These are phyloP conservation scores for Malus hybrid DNA, from an alignment of 331 rosid species.

Conservation along the genomic window DNA sequence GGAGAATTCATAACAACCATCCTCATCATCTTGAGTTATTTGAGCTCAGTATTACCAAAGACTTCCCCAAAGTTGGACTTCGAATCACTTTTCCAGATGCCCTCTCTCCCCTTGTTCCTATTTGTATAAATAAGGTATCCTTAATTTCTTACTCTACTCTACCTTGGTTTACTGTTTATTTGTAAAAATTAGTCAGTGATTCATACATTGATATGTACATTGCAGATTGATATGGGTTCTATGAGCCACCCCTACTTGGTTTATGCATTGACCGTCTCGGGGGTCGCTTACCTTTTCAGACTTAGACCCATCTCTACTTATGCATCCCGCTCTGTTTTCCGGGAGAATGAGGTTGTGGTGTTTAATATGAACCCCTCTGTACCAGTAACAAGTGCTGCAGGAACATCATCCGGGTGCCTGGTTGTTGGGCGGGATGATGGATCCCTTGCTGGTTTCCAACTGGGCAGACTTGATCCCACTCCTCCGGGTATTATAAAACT, in stretches of 20 bases:
- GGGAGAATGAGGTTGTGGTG: constrained; percentile 43
- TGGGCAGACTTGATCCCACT: constrained; percentile 52
- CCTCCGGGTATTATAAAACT: constrained; percentile 49
- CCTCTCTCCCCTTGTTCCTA: constrained; percentile 56
- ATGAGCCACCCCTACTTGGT: constrained; percentile 58
- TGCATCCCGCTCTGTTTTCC: constrained; percentile 37
- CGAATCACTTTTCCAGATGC: constrained; percentile 57
- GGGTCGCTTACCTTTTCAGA: constrained; percentile 60
- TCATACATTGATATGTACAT: not conserved
- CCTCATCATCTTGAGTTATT: constrained; percentile 63
- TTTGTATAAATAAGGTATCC: constrained; percentile 56
- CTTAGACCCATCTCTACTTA: constrained; percentile 46
- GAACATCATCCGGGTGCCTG: constrained; percentile 46
- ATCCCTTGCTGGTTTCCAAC: constrained; percentile 62
- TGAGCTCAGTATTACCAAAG: constrained; percentile 53
- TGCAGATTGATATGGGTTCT: constrained; percentile 46
- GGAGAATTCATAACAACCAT: constrained; percentile 70
- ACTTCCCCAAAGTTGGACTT: constrained; percentile 48
- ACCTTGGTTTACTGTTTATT: too few relatives aligned
- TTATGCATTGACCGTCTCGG: constrained; percentile 57
- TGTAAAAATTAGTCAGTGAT: not conserved
- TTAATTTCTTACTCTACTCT: too few relatives aligned
- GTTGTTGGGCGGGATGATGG: constrained; percentile 67
- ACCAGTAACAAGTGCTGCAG: constrained; percentile 47
- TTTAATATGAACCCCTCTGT: constrained; percentile 34